Base-by-base conservation (phyloP, 257 asterid species). In the Capsicum rhomboideum region DNA sequence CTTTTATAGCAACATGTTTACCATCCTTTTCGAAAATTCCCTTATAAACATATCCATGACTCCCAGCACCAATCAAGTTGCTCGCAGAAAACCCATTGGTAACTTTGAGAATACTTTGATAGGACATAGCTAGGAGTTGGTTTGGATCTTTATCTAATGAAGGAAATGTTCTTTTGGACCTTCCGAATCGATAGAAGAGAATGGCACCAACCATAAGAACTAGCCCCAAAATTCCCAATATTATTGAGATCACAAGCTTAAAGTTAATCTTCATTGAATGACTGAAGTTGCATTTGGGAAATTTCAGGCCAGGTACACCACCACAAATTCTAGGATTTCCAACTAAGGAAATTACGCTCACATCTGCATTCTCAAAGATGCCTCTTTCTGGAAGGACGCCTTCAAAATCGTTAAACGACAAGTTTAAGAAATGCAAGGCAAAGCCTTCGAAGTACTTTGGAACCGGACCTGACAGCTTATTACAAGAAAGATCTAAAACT, bases 31-130 rank as follows among this genome's bases (percentile, higher is more conserved):
- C 53, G 0, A 90, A 59, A 42, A 18, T 77, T 42, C 90, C 93
- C 86, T 83, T 87, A 74, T 87, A 90, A 29, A 88, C 91, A 6
- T 29, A 50, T 17, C 86, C 89, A 66, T 82, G 78, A 29, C 87
- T 84, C 49, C 91, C 93, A 1, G 82, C 42, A 0, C 91, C 93
- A 16, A 90, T 63, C 20, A 87, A 83, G 37, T 83, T 86, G 10
- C 61, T 74, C 82, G 71, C 23, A 3, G 88, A 87, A 83, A 89
- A 89, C 34, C 72, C 86, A 26, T 46, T 78, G 0, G 90, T 90
- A 9, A 87, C 88, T 46, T 49, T 56, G 17, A 42, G n/a, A 3
- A 91, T 88, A 26, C 88, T 87, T 14, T 67, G 75, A 29, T 85
- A 86, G 1, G 92, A 87, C 31, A 86, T 46, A 58, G 85, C 82